phyloP scores from a whole-genome alignment of 1,139 yeast genomes.

The Pichia sorboxylosa region DNA sequence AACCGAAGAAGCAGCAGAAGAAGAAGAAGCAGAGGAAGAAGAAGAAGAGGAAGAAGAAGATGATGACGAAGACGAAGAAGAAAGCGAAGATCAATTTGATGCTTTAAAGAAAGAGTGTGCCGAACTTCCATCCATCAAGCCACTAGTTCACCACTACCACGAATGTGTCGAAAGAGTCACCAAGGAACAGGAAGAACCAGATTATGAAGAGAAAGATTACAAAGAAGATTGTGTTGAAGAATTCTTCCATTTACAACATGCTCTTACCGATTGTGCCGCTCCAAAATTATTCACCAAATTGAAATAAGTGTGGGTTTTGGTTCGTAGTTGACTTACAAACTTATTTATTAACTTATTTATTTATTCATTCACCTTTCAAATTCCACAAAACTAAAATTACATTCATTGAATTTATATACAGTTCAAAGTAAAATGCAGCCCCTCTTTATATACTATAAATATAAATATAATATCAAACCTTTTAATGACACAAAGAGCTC shows the following conservation, averaged over 20 bases:
- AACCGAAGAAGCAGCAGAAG: conserved; percentile 19
- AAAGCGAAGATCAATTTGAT: conserved; percentile 56
- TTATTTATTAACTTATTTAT: too few species aligned
- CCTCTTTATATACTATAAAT: too few species aligned
- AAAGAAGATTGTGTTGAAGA: conserved; percentile 98
- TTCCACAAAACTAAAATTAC: too few species aligned
- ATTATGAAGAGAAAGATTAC: conserved; percentile 64
- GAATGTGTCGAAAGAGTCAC: conserved; percentile 95
- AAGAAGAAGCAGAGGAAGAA: conserved; percentile 39
- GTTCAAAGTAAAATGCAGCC: too few species aligned
- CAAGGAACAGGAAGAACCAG: conserved; percentile 73
- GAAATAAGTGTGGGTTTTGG: too few species aligned
- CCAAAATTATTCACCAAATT: conserved; percentile 81
- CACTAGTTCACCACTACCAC: conserved; percentile 76
- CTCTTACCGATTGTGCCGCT: conserved; percentile 85
- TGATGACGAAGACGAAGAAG: conserved; percentile 74
- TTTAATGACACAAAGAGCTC: too few species aligned
- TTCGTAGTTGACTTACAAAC: too few species aligned
- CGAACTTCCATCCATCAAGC: conserved; percentile 56
- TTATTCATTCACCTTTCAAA: too few species aligned
- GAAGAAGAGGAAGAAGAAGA: conserved; percentile 64
- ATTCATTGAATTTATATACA: too few species aligned
- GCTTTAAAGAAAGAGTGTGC: conserved; percentile 58
- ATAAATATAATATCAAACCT: too few species aligned
- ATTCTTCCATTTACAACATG: conserved; percentile 93